Conservation (phyloP, 257 asterid species). For the Eucommia ulmoides region DNA sequence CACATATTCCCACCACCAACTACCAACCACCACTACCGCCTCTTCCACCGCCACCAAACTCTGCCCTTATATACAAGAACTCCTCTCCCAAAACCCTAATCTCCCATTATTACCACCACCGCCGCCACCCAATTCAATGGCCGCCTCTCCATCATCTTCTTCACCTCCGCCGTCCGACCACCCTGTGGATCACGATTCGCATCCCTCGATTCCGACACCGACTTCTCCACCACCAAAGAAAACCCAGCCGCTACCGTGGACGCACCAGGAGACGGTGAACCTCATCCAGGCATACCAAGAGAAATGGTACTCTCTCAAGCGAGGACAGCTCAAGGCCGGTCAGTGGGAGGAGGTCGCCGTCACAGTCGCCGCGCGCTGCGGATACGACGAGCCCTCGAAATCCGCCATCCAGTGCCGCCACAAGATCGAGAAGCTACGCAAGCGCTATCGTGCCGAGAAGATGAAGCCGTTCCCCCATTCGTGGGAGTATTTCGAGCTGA, state of each 20-base stretch:
- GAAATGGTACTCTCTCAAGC: slow-evolving; percentile 81
- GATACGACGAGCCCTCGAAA: slow-evolving; percentile 57
- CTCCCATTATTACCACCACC: no score
- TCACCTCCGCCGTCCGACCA: no score
- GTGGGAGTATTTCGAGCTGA: slow-evolving; percentile 76
- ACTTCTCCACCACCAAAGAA: slow-evolving; percentile 33
- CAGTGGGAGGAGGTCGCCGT: slow-evolving; percentile 78
- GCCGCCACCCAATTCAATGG: no score
- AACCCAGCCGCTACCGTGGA: slow-evolving; percentile 70
- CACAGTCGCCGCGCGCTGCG: slow-evolving; percentile 80
- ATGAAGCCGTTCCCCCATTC: slow-evolving; percentile 52
- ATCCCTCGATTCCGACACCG: slow-evolving; percentile 9
- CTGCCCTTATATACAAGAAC: no score
- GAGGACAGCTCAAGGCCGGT: slow-evolving; percentile 75
- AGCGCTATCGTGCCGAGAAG: slow-evolving; percentile 69
- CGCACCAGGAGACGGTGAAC: slow-evolving; percentile 71
- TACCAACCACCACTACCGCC: no score
- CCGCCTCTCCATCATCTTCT: no score
- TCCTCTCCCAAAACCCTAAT: no score
- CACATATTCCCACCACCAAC: no score
- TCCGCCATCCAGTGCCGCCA: slow-evolving; percentile 95
- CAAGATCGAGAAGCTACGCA: slow-evolving; percentile 86
- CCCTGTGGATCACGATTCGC: no score
- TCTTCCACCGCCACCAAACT: no score
- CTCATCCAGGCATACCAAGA: slow-evolving; percentile 79